These are phyloP conservation scores for Acanthamoeba culbertsoni DNA, from an alignment of 208 protist species.

Conservation along the genomic window DNA sequence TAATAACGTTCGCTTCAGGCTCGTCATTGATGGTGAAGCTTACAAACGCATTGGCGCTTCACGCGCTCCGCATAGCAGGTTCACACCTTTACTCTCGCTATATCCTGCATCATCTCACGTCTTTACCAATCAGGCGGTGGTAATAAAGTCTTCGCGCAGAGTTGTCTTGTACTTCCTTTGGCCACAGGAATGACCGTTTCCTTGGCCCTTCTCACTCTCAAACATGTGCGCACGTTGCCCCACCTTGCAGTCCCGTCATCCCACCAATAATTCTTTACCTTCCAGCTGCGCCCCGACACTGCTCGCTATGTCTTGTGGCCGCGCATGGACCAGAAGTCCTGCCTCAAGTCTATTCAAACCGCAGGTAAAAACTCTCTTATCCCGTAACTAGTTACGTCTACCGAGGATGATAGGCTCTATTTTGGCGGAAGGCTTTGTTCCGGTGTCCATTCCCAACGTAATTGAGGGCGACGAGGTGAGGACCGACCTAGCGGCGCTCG, in stretches of 20 bases:
- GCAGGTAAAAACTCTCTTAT: too few species aligned
- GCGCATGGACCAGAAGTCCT: slow-evolving; percentile 97
- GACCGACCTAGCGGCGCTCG: slow-evolving; percentile 86
- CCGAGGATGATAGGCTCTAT: too few species aligned
- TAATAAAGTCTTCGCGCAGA: slow-evolving; percentile 7
- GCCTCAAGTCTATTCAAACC: slow-evolving; percentile 94
- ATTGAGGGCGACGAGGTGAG: slow-evolving; percentile 67
- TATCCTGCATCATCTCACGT: neutral
- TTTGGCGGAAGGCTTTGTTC: slow-evolving; percentile 36
- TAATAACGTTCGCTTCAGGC: neutral
- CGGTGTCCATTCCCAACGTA: slow-evolving; percentile 71
- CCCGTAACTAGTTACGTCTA: too few species aligned
- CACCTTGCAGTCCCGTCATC: neutral
- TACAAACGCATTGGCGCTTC: slow-evolving; percentile 89
- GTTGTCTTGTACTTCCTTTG: slow-evolving; percentile 90
- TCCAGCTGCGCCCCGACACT: slow-evolving; percentile 30
- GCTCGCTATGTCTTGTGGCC: slow-evolving; percentile 92
- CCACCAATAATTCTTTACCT: neutral
- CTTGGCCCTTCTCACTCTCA: slow-evolving; percentile 85
- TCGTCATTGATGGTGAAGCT: slow-evolving; percentile 92
- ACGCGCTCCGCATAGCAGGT: slow-evolving; percentile 76
- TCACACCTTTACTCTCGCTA: neutral
- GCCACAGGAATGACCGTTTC: slow-evolving; percentile 95
- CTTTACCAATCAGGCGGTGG: neutral
- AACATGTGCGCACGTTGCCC: neutral